phyloP scores from a whole-genome alignment of 345 rosid genomes.

The Sisymbrium irio region DNA sequence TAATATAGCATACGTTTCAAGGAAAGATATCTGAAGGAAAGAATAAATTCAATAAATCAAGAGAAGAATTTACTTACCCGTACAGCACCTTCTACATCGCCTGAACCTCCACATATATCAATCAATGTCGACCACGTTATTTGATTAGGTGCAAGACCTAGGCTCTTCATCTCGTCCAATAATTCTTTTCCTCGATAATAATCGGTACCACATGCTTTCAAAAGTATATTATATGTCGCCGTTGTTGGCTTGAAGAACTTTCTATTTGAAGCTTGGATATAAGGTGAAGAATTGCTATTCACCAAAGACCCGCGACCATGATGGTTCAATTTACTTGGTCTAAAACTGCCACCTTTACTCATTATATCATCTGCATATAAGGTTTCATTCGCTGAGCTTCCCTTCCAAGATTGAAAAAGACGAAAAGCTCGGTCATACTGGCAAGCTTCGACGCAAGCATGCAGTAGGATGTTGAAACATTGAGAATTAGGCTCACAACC shows the following conservation, averaged over 20 bases:
- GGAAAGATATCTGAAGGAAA: neutral
- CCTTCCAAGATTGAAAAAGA: constrained; percentile 69
- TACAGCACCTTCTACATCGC: constrained; percentile 67
- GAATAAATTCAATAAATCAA: neutral
- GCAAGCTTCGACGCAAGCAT: constrained; percentile 87
- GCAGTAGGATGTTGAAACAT: constrained; percentile 79
- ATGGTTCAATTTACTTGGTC: constrained; percentile 14
- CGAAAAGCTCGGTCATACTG: constrained; percentile 95
- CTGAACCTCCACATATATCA: constrained; percentile 66
- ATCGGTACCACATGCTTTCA: constrained; percentile 87
- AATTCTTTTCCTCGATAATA: constrained; percentile 62
- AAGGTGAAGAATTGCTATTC: constrained; percentile 35
- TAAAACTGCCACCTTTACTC: constrained; percentile 17
- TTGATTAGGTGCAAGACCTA: constrained; percentile 70
- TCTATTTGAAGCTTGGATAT: constrained; percentile 43
- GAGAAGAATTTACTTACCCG: constrained; percentile 49
- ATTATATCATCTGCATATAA: constrained; percentile 23
- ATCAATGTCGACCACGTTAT: constrained; percentile 91
- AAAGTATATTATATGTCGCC: constrained; percentile 67
- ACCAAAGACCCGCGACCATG: constrained; percentile 17
- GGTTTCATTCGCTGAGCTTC: constrained; percentile 36
- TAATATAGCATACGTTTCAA: neutral
- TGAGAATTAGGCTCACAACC: constrained; percentile 85
- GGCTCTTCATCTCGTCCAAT: constrained; percentile 76
- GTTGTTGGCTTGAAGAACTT: constrained; percentile 66